phyloP scores from a whole-genome alignment of 2,329 filamentous ascomycete genomes.

The Sporothrix humicola region DNA sequence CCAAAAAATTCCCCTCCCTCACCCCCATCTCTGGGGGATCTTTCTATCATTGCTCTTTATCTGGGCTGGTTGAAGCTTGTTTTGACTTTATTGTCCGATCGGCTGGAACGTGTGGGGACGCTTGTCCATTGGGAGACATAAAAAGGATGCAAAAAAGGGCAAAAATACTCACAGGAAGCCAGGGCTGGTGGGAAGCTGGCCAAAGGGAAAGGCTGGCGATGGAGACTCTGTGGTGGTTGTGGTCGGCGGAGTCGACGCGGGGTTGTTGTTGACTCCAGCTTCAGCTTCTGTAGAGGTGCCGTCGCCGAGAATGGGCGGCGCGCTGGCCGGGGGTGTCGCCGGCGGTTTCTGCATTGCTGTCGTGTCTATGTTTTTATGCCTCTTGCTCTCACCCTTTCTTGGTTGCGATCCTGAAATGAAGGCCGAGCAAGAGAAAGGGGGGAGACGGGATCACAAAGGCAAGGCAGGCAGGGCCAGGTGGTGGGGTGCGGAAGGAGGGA shows the following conservation, averaged over 20 bases:
- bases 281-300: not conserved
- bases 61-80: not conserved
- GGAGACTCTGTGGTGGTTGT: constrained; percentile 5
- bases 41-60: not conserved
- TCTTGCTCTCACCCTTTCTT: not conserved
- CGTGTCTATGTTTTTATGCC: not conserved
- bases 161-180: constrained; percentile 15
- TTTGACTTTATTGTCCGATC: constrained; percentile 14
- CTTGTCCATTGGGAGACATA: not conserved
- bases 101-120: constrained; percentile 1
- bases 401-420: not conserved
- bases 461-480: not conserved
- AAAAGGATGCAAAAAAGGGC: not conserved
- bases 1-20: not conserved
- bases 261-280: constrained; percentile 20
- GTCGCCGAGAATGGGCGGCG: constrained; percentile 6
- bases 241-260: constrained; percentile 21
- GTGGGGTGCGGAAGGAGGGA: constrained; percentile 2
- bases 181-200: constrained; percentile 22
- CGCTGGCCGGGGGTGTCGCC: constrained; percentile 20
- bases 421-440: not conserved
- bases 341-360: constrained; percentile 12
- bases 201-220: constrained; percentile 3
- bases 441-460: not conserved
- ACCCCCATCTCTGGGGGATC: not conserved